Conservation (phyloP, 768 basidiomycete genomes). For the Macrolepiota dolichaula region DNA sequence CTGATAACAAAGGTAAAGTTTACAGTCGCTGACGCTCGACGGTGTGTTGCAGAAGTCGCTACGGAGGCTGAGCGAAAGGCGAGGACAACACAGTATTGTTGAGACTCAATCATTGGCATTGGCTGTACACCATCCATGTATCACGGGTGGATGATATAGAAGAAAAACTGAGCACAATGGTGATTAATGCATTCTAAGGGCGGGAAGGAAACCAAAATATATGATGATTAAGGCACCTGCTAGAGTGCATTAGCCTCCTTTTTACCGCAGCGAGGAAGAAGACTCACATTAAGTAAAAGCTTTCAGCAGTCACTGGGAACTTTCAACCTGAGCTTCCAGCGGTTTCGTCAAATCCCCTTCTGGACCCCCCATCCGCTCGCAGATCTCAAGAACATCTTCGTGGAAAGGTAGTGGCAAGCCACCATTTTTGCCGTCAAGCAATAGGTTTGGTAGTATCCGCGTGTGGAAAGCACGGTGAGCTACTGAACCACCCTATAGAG, state of each 20-base stretch:
- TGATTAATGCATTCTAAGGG: neutral
- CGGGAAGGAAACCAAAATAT: neutral
- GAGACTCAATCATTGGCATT: no score
- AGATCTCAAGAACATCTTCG: constrained; percentile 38
- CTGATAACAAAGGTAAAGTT: no score
- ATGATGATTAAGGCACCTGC: neutral
- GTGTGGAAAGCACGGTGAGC: constrained; percentile 52
- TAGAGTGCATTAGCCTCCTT: no score
- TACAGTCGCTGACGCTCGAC: no score
- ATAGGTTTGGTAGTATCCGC: constrained; percentile 41
- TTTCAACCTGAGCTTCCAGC: neutral
- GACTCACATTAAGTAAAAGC: constrained; percentile 22
- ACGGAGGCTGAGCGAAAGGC: no score
- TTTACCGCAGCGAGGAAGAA: neutral
- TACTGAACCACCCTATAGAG: constrained; percentile 38
- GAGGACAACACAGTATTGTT: no score
- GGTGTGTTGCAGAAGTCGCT: no score
- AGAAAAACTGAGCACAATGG: no score
- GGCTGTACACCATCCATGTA: no score
- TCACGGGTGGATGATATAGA: no score
- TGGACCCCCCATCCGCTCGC: constrained; percentile 48
- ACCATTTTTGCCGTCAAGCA: constrained; percentile 23
- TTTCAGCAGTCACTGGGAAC: neutral
- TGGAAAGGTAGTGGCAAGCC: constrained; percentile 49
- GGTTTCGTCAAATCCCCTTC: constrained; percentile 21